Conservation (phyloP, 2,329 filamentous ascomycete genomes). For the Neopestalotiopsis clavispora region DNA sequence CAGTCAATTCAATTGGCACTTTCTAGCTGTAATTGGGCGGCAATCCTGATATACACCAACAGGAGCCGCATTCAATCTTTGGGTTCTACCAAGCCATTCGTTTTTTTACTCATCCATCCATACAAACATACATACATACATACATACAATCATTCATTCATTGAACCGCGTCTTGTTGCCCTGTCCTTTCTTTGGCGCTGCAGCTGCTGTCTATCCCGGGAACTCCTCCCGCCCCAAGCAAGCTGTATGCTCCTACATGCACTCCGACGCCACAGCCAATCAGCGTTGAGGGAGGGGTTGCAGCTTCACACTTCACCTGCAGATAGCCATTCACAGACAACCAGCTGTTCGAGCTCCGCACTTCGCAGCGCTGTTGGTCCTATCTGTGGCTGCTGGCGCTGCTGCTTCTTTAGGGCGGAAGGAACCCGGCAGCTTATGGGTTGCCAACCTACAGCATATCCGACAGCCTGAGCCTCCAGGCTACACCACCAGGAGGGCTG, state of each 20-base stretch:
- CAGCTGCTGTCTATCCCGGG: slow-evolving; percentile 2
- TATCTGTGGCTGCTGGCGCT: slow-evolving; percentile 26
- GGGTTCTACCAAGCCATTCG: too few species aligned
- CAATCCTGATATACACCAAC: too few species aligned
- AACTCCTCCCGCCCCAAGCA: slow-evolving; percentile 14
- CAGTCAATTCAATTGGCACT: neutral
- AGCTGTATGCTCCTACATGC: slow-evolving; percentile 29
- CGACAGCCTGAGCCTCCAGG: slow-evolving; percentile 19
- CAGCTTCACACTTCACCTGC: slow-evolving; percentile 25
- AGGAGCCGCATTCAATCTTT: too few species aligned
- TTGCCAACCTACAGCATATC: slow-evolving; percentile 32
- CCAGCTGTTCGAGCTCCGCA: slow-evolving; percentile 37
- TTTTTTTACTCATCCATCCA: neutral
- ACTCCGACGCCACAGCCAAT: slow-evolving; percentile 32
- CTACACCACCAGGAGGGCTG: slow-evolving; percentile 26
- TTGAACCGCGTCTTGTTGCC: neutral
- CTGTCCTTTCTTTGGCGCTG: neutral
- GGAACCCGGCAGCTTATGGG: slow-evolving; percentile 18
- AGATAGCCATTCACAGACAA: slow-evolving; percentile 38
- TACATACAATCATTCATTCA: neutral
- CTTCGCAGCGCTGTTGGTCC: slow-evolving; percentile 31
- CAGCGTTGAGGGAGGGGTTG: slow-evolving; percentile 27
- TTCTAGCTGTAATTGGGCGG: too few species aligned
- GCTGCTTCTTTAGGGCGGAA: slow-evolving; percentile 19
- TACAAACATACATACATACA: neutral